A percentile compares a stretch with the other conserved stretches of the same genome.
Conservation (phyloP, 495 filamentous ascomycete genomes). For the Xylaria telfairii region DNA sequence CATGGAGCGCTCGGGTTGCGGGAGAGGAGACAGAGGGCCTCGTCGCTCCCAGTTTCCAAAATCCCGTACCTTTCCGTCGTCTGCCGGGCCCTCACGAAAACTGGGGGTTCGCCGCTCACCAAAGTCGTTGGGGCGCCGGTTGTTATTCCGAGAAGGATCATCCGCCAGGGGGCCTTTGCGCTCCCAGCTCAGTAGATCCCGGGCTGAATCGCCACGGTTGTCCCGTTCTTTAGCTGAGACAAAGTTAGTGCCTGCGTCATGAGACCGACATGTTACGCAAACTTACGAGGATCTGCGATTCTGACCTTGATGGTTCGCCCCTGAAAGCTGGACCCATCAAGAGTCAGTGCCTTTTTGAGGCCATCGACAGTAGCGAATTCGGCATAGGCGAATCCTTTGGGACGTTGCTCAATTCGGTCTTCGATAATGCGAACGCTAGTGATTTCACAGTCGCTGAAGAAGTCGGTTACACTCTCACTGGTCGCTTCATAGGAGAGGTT, state of each 20-base stretch:
- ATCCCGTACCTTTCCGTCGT: conserved; percentile 84
- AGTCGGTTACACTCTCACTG: conserved; percentile 75
- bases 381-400: conserved; percentile 98
- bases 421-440: conserved; percentile 93
- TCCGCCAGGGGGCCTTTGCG: conserved; percentile 89
- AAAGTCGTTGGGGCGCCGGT: conserved; percentile 54
- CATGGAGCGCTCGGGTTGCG: conserved; percentile 58
- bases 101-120: conserved; percentile 46
- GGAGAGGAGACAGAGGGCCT: conserved; percentile 80
- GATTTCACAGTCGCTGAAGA: conserved; percentile 83
- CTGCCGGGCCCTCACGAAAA: conserved; percentile 49
- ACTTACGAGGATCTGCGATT: conserved; percentile 56
- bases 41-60: conserved; percentile 95
- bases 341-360: conserved; percentile 85
- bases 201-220: conserved; percentile 56
- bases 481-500: conserved; percentile 96
- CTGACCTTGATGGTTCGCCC: conserved; percentile 86
- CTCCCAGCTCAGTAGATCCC: conserved; percentile 82
- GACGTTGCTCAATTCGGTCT: conserved; percentile 86
- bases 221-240: conserved; percentile 71
- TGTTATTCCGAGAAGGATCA: conserved; percentile 60
- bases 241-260: conserved; percentile 36
- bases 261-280: background rate
- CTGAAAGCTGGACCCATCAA: conserved; percentile 78
- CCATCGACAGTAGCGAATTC: conserved; percentile 90